Evolutionary conservation across 495 filamentous ascomycete genomes (phyloP), one percentile per base, ranked within the genome.

Genomic region (Tuber borchii): DNA sequence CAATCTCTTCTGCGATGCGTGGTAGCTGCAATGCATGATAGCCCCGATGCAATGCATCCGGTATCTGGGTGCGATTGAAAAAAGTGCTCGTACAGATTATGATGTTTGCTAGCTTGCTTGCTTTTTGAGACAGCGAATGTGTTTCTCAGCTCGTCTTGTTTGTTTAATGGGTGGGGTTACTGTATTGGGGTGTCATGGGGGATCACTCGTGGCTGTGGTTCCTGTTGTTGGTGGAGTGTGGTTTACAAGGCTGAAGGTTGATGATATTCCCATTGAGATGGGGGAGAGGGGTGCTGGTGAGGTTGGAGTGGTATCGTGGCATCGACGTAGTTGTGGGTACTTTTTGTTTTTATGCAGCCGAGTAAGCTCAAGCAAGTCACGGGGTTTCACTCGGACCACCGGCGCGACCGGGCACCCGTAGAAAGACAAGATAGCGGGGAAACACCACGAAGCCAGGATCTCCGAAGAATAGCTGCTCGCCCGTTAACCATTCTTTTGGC

Each of bases 261-360:
- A n/a, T 37, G 73, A 48, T 74, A 79, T 78, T 56, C 72, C 78
- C 75, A 72, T 69, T 73, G 69, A 39, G 48, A 51, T 39, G 76
- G 51, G 51, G 77, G 76, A 79, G 39, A 40, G 39, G 39, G 39
- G 39, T 40, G 39, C 39, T 40, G 39, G 5, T 40, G 39, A 40
- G 39, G 5, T 40, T 40, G 39, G 39, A 40, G 39, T 40, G 39
- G 39, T 40, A 40, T 40, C 42, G 42, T 12, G 10, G 42, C 42
- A 43, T 10, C 42, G 42, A 17, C 12, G 45, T 46, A 12, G 1
- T 65, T 65, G 51, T 8, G 14, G 51, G n/a, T 26, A 16, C 51
- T 65, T 65, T 65, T 34, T 34, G 56, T 65, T 17, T 17, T 34
- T 14, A 31, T 17, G 56, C 14, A 34, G 9, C 3, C 0, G 56